A percentile compares a stretch with the other conserved stretches of the same genome.
Evolutionary conservation across 352 stramenopile genomes (phyloP).

Genomic region (Globisporangium radiosum): DNA sequence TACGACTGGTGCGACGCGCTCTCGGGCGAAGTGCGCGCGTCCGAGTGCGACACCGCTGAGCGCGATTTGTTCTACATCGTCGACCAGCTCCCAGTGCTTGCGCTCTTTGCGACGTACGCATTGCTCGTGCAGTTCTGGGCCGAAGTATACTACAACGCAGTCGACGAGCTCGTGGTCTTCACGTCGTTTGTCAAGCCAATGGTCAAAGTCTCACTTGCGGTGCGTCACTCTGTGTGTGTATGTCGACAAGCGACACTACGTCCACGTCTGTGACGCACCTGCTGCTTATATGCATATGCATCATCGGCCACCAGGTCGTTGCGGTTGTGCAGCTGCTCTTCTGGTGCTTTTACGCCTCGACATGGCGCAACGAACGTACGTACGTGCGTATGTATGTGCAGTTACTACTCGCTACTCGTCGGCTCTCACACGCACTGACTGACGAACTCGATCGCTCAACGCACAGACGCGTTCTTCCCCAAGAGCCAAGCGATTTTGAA

Average conservation of each 20-base stretch:
- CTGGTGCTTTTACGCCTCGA: constrained; percentile 75
- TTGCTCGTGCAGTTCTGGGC: constrained; percentile 86
- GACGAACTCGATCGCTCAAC: not conserved
- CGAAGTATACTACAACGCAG: constrained; percentile 86
- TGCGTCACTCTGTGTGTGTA: constrained; percentile 14
- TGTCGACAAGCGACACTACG: too few relatives aligned
- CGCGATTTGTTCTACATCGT: constrained; percentile 84
- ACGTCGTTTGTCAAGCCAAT: constrained; percentile 62
- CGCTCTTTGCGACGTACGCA: constrained; percentile 78
- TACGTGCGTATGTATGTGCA: not conserved
- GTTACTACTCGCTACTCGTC: too few relatives aligned
- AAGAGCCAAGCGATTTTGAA: constrained; percentile 74
- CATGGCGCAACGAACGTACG: constrained; percentile 66
- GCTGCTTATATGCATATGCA: too few relatives aligned
- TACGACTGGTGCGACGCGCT: constrained; percentile 80
- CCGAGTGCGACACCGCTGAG: constrained; percentile 49
- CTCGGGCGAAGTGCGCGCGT: constrained; percentile 50
- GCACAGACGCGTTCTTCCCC: constrained; percentile 70
- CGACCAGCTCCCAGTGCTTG: constrained; percentile 75
- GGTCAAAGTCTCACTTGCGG: constrained; percentile 53
- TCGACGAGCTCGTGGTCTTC: constrained; percentile 61
- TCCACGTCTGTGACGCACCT: not conserved
- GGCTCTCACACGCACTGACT: not conserved
- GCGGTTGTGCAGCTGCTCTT: constrained; percentile 58
- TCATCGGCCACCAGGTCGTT: constrained; percentile 24